Evolutionary conservation across 495 filamentous ascomycete species (phyloP).

Genomic region (Xylaria telfairii): DNA sequence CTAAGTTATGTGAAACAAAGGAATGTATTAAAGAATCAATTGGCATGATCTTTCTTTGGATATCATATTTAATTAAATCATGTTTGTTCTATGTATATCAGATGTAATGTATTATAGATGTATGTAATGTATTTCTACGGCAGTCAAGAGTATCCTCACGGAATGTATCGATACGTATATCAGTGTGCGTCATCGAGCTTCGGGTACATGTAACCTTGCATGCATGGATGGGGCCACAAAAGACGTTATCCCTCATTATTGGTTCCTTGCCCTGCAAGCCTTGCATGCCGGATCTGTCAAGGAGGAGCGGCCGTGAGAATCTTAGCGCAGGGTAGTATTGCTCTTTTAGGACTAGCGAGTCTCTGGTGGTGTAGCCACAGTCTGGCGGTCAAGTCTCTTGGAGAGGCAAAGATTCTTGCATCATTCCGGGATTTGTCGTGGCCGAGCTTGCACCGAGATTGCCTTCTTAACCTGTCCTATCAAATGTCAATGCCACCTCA

Average conservation of each 20-base stretch:
- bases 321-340: slow-evolving; percentile 31
- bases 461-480: slow-evolving; percentile 27
- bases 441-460: slow-evolving; percentile 32
- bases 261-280: slow-evolving; percentile 21
- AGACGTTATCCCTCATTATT: slow-evolving; percentile 1
- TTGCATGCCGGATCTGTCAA: slow-evolving; percentile 28
- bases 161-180: background rate
- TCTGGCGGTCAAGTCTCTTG: slow-evolving; percentile 25
- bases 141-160: background rate
- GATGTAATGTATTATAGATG: background rate
- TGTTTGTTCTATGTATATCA: no score
- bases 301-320: background rate
- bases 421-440: slow-evolving; percentile 34
- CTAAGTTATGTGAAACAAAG: background rate
- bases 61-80: no score
- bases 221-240: slow-evolving; percentile 7
- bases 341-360: slow-evolving; percentile 31
- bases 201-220: slow-evolving; percentile 17
- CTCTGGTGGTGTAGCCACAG: background rate
- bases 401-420: slow-evolving; percentile 18
- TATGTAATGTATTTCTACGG: background rate
- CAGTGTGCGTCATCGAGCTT: background rate
- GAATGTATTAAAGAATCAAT: background rate
- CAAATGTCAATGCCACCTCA: slow-evolving; percentile 27
- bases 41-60: background rate